Evolutionary conservation across 73 alveolate species (phyloP), one percentile per base, ranked within the genome.

Genomic region (Breviolum minutum): DNA sequence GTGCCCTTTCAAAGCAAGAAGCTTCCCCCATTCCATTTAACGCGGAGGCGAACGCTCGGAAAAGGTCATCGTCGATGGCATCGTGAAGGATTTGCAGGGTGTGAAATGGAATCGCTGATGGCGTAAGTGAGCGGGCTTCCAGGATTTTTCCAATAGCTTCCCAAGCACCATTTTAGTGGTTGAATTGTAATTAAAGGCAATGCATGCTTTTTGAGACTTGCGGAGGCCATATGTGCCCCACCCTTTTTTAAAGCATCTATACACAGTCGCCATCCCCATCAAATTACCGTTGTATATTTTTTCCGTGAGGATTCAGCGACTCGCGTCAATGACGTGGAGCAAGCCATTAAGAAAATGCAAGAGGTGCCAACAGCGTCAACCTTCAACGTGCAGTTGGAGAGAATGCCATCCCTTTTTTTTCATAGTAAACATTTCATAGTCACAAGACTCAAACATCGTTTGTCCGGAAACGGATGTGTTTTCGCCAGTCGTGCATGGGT

Each of bases 31-130:
- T 71, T 11, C 19, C 26, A 20, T 71, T 71, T 71, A 2, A 30
- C 76, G 22, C 48, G 76, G 60, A 89, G 96, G 96, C 29, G 96
- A 90, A 63, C 96, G 96, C 13, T 90, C 96, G 26, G 96, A 90
- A 40, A 90, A 90, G 87, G 96, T 48, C 32, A 5, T 70, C 69
- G 96, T 90, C 77, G 96, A 90, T 29, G 60, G 87, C 87, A 90
- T 90, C 26, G 76, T 90, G 63, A 90, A 90, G 96, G 96, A 48
- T 2, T 17, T 26, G 77, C 17, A 14, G 17, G 77, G 77, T 14
- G 73, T 20, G 68, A 77, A 22, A 14, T 68, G 77, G 24, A 17
- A 17, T 68, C 77, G 3, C 77, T 68, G 17, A 14, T 17, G 77
- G 17, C n/a, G 77, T 68, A 17, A 17, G 17, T 68, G 77, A 0